phyloP scores from a whole-genome alignment of 352 stramenopile genomes.

The Phytophthora ohioensis region DNA sequence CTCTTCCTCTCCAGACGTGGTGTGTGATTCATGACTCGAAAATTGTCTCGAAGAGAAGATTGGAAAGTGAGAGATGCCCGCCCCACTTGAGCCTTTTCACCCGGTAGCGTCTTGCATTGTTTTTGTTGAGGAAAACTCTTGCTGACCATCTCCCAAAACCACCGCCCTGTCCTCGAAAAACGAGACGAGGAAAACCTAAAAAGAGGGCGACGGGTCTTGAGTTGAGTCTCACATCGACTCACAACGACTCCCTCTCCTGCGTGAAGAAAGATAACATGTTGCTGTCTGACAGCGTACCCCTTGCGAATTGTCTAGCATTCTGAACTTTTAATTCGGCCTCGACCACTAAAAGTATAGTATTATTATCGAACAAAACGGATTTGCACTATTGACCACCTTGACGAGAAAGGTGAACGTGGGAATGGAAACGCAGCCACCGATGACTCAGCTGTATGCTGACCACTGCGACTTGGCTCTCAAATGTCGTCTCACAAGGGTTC shows the following conservation, averaged over 20 bases:
- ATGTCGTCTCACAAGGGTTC: neutral
- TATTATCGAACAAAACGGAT: neutral
- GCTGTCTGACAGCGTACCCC: too few relatives aligned
- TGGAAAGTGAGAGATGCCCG: conserved; percentile 4
- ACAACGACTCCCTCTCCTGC: neutral
- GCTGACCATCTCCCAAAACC: conserved; percentile 6
- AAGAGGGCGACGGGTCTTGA: neutral
- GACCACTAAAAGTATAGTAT: neutral
- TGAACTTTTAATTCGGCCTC: neutral
- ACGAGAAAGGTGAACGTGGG: neutral
- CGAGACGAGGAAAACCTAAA: neutral
- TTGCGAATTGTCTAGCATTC: neutral
- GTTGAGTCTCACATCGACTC: neutral
- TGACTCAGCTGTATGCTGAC: neutral
- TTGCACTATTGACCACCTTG: neutral
- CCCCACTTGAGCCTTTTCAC: neutral
- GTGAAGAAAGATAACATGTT: neutral
- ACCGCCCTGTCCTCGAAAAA: neutral
- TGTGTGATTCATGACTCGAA: conserved; percentile 10
- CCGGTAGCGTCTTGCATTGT: neutral
- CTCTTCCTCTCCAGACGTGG: conserved; percentile 9
- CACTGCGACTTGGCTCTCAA: neutral
- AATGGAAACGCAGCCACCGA: conserved; percentile 6
- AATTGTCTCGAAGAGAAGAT: neutral
- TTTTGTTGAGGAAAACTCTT: neutral